Percentiles rank a stretch among this genome's conserved stretches.
Conservation (phyloP, 1,284 basidiomycete species). For the Cystobasidium sp. region DNA sequence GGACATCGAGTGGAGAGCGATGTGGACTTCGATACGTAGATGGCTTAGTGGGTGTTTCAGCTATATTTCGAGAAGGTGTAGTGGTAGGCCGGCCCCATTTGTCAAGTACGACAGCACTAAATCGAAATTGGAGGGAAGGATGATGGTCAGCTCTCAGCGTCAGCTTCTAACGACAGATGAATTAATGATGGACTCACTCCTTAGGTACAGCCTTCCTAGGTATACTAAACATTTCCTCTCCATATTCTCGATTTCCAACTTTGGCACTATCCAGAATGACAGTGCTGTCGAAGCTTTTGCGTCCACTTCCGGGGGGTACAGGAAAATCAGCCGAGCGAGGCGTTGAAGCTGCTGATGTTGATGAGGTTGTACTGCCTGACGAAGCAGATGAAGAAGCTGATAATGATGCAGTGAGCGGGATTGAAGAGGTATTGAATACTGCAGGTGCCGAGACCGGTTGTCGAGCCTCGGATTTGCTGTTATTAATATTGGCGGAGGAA, state of each 20-base stretch:
- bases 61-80: not conserved
- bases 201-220: slow-evolving; percentile 25
- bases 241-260: slow-evolving; percentile 7
- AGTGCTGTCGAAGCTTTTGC: slow-evolving; percentile 8
- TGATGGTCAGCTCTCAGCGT: no score
- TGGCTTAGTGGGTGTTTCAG: slow-evolving; percentile 22
- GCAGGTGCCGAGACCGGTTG: not conserved
- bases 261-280: not conserved
- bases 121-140: not conserved
- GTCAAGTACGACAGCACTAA: not conserved
- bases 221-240: slow-evolving; percentile 37
- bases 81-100: not conserved
- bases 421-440: not conserved
- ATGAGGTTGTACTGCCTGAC: not conserved
- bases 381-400: not conserved
- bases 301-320: not conserved
- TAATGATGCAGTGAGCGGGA: not conserved
- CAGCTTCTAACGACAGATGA: no score
- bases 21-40: not conserved
- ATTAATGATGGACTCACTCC: no score
- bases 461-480: not conserved
- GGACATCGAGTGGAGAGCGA: not conserved
- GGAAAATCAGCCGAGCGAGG: slow-evolving; percentile 8
- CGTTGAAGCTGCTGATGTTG: not conserved
- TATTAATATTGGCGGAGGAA: not conserved